Base-by-base conservation (phyloP, 495 filamentous ascomycete species). In the Talaromyces proteolyticus region DNA sequence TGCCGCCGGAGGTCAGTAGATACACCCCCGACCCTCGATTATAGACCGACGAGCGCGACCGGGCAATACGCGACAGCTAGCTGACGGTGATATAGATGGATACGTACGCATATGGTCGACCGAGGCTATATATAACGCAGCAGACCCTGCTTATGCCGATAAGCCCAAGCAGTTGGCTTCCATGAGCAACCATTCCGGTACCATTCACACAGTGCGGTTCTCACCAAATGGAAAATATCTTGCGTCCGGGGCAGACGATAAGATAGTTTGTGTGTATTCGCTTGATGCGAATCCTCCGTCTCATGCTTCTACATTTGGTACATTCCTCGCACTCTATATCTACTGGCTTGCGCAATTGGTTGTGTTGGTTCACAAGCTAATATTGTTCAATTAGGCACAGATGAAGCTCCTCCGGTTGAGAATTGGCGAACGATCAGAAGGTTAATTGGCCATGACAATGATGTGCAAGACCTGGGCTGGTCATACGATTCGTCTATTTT, bases 381-480 rank as follows among this genome's bases (percentile, higher is more conserved):
- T n/a, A n/a, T n/a, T n/a, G n/a, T n/a, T n/a, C n/a, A n/a, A n/a
- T n/a, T 69, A 86, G 91, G 91, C 39, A 84, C 88, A 17, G 94
- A 94, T 60, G 94, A 97, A 58, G 80, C 88, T 23, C 90, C 91
- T 1, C 89, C 92, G 0, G 87, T 92, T 19, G 93, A 99, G 70
- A 95, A 94, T 59, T 99, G 93, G 93, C 88, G 93, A 62, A 94
- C 94, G 25, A 81, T 89, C 51, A 85, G 89, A 52, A 86, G 93
- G 54, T 73, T 99, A 44, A 92, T 95, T 42, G 94, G 94, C 7
- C 93, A 99, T 61, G 93, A 99, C 46, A 97, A 97, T 66, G 93
- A 99, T 71, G 90, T 99, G 34, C 93, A 97, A 67, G 94, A 99
- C 75, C 74, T 97, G 49, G 93, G 89, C 24, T 99, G 93, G 93